Conservation (phyloP, 2,329 filamentous ascomycete genomes). For the Aspergillus pseudonomiae region DNA sequence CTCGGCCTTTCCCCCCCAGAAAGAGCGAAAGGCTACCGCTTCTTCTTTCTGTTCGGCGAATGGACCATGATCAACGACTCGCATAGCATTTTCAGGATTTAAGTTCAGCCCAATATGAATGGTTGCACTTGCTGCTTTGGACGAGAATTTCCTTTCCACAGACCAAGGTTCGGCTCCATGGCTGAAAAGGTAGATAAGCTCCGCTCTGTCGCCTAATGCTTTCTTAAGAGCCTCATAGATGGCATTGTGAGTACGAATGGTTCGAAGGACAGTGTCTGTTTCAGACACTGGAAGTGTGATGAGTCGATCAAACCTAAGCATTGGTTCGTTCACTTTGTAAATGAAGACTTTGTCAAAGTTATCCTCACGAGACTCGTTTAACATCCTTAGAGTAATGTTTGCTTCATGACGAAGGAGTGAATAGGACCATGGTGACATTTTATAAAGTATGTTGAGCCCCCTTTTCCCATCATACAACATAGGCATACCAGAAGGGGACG, state of each 20-base stretch:
- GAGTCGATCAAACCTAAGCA: constrained; percentile 59
- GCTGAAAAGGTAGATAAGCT: constrained; percentile 64
- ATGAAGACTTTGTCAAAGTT: constrained; percentile 89
- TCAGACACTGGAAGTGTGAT: constrained; percentile 39
- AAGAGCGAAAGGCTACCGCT: constrained; percentile 78
- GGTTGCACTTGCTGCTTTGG: constrained; percentile 28
- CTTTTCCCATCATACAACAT: constrained; percentile 76
- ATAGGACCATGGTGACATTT: constrained; percentile 88
- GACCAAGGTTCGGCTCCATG: constrained; percentile 50
- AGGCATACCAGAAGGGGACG: constrained; percentile 57
- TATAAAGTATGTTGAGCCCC: constrained; percentile 81
- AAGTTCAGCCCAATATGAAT: constrained; percentile 71
- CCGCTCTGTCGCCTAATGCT: constrained; percentile 75
- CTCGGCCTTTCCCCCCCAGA: constrained; percentile 95
- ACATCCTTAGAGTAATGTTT: constrained; percentile 69
- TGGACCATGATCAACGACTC: constrained; percentile 85
- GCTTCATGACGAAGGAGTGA: constrained; percentile 73
- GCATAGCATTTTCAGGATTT: constrained; percentile 70
- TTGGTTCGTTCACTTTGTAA: constrained; percentile 54
- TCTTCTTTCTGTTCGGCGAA: constrained; percentile 82
- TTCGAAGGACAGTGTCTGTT: constrained; percentile 29
- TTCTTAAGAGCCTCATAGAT: constrained; percentile 67
- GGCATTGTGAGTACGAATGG: constrained; percentile 33
- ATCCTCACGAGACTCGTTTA: constrained; percentile 73
- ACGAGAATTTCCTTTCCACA: constrained; percentile 44